Evolutionary conservation across 768 basidiomycete species (phyloP).

Genomic region (Tricholoma hemisulphureum): DNA sequence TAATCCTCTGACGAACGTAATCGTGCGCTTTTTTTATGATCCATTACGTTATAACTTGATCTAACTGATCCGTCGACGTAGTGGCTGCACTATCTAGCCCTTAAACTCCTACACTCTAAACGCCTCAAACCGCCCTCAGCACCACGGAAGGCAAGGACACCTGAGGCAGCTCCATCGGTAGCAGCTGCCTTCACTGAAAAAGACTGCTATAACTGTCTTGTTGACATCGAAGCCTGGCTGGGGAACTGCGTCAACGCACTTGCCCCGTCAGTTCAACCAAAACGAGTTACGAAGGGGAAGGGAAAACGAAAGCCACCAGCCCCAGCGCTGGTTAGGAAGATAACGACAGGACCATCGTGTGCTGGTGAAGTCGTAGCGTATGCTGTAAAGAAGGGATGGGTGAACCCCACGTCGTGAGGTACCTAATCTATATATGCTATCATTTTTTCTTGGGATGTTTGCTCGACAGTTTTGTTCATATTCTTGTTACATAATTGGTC

Average conservation of each 20-base stretch:
- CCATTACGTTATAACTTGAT: not conserved
- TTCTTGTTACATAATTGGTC: not conserved
- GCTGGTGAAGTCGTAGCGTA: slow-evolving; percentile 65
- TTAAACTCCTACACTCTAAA: slow-evolving; percentile 71
- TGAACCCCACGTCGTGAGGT: slow-evolving; percentile 30
- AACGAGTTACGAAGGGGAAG: slow-evolving; percentile 31
- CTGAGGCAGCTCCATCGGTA: slow-evolving; percentile 16
- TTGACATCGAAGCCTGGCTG: slow-evolving; percentile 64
- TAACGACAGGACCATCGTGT: slow-evolving; percentile 35
- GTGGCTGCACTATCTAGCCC: slow-evolving; percentile 89
- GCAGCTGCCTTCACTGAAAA: slow-evolving; percentile 54
- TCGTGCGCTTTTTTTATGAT: slow-evolving; percentile 52
- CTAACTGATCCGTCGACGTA: slow-evolving; percentile 30
- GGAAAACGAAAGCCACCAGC: slow-evolving; percentile 32
- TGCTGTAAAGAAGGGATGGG: slow-evolving; percentile 63
- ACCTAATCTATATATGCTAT: no score
- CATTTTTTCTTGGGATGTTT: not conserved
- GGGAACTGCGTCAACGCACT: slow-evolving; percentile 42
- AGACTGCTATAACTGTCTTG: slow-evolving; percentile 66
- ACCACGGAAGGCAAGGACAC: slow-evolving; percentile 37
- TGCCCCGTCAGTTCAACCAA: slow-evolving; percentile 23
- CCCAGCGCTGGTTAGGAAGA: slow-evolving; percentile 15
- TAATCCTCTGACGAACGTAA: slow-evolving; percentile 82
- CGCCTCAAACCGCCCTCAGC: slow-evolving; percentile 55
- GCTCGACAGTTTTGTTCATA: not conserved